Evolutionary conservation across 1,284 basidiomycete genomes (phyloP).

Genomic region (Rhodotorula glutinis): DNA sequence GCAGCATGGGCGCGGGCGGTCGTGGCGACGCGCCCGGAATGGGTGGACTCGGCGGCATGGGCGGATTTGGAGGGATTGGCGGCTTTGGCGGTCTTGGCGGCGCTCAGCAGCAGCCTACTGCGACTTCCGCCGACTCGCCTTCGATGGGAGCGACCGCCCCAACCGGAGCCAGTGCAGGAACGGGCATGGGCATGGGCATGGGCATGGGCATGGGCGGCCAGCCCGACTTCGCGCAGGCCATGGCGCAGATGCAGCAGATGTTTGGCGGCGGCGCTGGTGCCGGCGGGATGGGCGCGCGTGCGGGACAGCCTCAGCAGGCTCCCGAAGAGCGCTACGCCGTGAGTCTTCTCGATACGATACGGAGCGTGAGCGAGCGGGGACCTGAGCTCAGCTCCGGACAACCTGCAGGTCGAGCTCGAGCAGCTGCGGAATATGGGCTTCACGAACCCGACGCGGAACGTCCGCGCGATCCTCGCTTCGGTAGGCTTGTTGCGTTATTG

Average conservation of each 20-base stretch:
- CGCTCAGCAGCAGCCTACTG: slow-evolving; percentile 20
- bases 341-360: neutral
- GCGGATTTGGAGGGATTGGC: neutral
- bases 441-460: slow-evolving; percentile 30
- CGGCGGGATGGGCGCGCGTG: slow-evolving; percentile 6
- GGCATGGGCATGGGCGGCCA: slow-evolving; percentile 11
- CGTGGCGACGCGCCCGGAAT: slow-evolving; percentile 2
- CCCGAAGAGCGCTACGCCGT: slow-evolving; percentile 36
- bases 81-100: slow-evolving; percentile 1
- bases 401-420: slow-evolving; percentile 30
- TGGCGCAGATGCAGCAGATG: slow-evolving; percentile 32
- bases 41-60: slow-evolving; percentile 41
- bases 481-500: neutral
- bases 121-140: slow-evolving; percentile 1
- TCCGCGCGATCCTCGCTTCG: slow-evolving; percentile 33
- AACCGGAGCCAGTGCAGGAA: slow-evolving; percentile 4
- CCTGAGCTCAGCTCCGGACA: neutral
- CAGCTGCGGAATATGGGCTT: slow-evolving; percentile 39
- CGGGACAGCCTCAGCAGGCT: slow-evolving; percentile 17
- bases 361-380: too few relatives aligned
- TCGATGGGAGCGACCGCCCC: slow-evolving; percentile 2
- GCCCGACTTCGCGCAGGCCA: slow-evolving; percentile 19
- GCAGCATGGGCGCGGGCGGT: slow-evolving; percentile 6
- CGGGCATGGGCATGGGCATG: slow-evolving; percentile 4
- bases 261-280: slow-evolving; percentile 20